Evolutionary conservation across 371 early-diverging fungal genomes (phyloP), one percentile per base, ranked within the genome.

Genomic region (Mortierella polycephala): DNA sequence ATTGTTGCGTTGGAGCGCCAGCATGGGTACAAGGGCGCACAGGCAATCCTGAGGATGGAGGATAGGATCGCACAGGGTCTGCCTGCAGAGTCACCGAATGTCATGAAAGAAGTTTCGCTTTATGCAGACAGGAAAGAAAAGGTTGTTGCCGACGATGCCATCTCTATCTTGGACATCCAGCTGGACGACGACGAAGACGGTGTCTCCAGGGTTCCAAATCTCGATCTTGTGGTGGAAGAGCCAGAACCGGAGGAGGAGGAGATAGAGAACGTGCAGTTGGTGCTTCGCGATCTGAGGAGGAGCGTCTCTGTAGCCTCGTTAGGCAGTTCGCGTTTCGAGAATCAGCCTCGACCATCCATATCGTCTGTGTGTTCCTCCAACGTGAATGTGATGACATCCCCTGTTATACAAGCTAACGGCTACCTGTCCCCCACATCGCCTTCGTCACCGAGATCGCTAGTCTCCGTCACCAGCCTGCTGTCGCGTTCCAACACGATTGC

Each of bases 101-200:
- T 47, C 10, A 63, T 72, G 72, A 68, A 68, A 21, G 77, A 77
- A 45, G 68, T 77, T 21, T 71, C 71, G 21, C 52, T 77, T 30
- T 77, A 77, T 42, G 68, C 69, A 7, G 72, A 71, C 52, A 64
- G 77, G 55, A 71, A 60, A 40, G 77, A 77, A 42, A 66, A 66
- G 39, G 77, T 77, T 5, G 77, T 77, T 20, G 77, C 77, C 7
- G 77, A 77, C 41, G 77, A 77, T 53, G 77, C 77, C 18, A 77
- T 77, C 20, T 77, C 77, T 3, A 11, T 77, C 12, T 50, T 77
- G 50, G 72, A 77, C 49, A 77, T 77, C n/a, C 53, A 68, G 13
- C 40, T 77, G 41, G 77, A 72, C 41, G 69, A 67, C 12, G 71
- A 67, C 30, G 67, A 76, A 7, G 55, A 62, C 5, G 71, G 63